Percentiles rank a stretch among this genome's conserved stretches.
Evolutionary conservation across 2,329 filamentous ascomycete species (phyloP).

Genomic region (Fusarium continuum): DNA sequence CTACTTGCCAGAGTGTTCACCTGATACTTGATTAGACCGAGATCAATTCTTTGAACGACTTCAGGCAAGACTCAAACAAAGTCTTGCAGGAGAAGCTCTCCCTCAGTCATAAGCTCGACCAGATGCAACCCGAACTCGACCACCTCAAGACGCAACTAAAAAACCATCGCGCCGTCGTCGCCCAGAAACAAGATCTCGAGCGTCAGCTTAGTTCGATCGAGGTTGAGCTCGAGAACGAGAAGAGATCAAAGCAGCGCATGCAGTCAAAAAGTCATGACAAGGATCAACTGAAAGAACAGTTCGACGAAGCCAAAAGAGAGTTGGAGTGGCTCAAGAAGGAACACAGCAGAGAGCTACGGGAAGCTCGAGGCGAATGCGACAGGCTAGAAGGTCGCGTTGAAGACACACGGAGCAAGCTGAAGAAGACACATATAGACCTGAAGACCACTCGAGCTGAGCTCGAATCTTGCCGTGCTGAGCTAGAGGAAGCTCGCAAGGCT

Average conservation of each 20-base stretch:
- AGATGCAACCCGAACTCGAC: constrained; percentile 65
- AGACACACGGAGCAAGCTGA: constrained; percentile 70
- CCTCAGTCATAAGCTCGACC: constrained; percentile 60
- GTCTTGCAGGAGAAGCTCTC: constrained; percentile 68
- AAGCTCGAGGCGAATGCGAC: constrained; percentile 69
- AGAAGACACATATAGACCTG: constrained; percentile 75
- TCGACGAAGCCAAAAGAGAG: constrained; percentile 54
- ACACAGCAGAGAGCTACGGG: constrained; percentile 63
- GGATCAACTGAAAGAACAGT: constrained; percentile 52
- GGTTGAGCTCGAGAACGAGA: constrained; percentile 85
- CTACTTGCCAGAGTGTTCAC: too few species aligned
- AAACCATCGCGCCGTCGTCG: constrained; percentile 72
- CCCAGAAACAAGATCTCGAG: constrained; percentile 83
- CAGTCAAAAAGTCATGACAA: constrained; percentile 49
- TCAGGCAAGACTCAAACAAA: constrained; percentile 75
- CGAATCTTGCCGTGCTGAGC: constrained; percentile 52
- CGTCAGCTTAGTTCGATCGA: constrained; percentile 80
- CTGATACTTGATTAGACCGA: constrained; percentile 65
- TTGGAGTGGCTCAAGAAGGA: constrained; percentile 57
- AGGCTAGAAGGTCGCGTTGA: constrained; percentile 74
- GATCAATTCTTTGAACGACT: constrained; percentile 71
- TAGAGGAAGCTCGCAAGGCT: constrained; percentile 46
- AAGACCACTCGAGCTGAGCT: constrained; percentile 65
- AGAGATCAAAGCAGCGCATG: constrained; percentile 48
- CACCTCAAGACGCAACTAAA: constrained; percentile 64